phyloP scores from a whole-genome alignment of 257 asterid species.

The Eustoma russellianum region DNA sequence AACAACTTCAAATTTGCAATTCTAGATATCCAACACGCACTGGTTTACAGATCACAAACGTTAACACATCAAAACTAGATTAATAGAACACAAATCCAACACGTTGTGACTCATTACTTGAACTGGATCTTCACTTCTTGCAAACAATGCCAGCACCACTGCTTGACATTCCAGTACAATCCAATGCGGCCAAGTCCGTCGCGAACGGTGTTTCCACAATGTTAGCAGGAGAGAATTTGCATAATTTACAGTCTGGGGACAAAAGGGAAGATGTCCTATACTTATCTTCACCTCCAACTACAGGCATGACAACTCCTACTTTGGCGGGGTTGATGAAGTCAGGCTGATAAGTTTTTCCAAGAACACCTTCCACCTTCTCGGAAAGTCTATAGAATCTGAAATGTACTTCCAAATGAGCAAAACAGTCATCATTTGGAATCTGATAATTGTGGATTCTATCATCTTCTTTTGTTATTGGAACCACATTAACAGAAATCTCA shows the following conservation, averaged over 20 bases:
- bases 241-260: conserved; percentile 9
- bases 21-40: too few relatives aligned
- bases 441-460: conserved; percentile 12
- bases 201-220: conserved; percentile 3
- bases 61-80: too few relatives aligned
- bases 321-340: conserved; percentile 11
- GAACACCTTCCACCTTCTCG: conserved; percentile 8
- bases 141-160: conserved; percentile 34
- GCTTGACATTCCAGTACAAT: conserved; percentile 22
- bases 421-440: conserved; percentile 13
- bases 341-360: conserved; percentile 8
- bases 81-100: too few relatives aligned
- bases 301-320: conserved; percentile 10
- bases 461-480: conserved; percentile 16
- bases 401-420: conserved; percentile 6
- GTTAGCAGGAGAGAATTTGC: conserved; percentile 22
- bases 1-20: too few relatives aligned
- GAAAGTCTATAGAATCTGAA: conserved; percentile 9
- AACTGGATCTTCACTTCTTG: conserved; percentile 18
- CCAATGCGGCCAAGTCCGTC: conserved; percentile 20
- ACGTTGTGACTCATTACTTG: too few relatives aligned
- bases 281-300: conserved; percentile 15
- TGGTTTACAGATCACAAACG: too few relatives aligned
- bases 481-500: conserved; percentile 10
- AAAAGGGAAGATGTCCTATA: conserved; percentile 7